A percentile compares a stretch with the other conserved stretches of the same genome.
Evolutionary conservation across 23 red algal genomes (phyloP).

Genomic region (Gracilaria domingensis): DNA sequence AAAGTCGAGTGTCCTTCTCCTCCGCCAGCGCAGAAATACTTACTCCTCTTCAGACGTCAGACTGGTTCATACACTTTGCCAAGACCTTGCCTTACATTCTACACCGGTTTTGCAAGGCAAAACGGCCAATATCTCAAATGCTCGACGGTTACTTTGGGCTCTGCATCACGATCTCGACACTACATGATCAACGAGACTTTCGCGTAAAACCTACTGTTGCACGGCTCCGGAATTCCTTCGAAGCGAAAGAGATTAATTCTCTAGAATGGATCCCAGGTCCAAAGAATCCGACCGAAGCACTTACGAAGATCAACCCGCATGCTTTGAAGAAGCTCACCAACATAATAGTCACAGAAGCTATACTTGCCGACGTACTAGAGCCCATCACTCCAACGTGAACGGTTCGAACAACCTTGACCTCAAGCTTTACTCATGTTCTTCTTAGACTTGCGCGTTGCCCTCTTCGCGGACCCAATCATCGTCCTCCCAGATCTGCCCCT

Average conservation of each 20-base stretch:
- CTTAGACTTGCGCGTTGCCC: too few relatives aligned
- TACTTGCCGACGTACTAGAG: not conserved
- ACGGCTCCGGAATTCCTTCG: conserved; percentile 12
- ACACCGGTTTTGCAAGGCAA: not conserved
- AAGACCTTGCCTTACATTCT: not conserved
- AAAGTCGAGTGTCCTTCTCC: conserved; percentile 32
- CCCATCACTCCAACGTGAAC: too few relatives aligned
- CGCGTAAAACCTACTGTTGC: conserved; percentile 7
- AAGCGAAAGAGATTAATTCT: not conserved
- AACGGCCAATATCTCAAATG: not conserved
- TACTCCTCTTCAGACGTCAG: not conserved
- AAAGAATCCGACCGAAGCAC: not conserved
- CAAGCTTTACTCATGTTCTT: too few relatives aligned
- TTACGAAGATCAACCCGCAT: not conserved
- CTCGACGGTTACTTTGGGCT: not conserved
- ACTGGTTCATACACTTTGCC: not conserved
- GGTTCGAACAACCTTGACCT: too few relatives aligned
- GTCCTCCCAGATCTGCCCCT: too few relatives aligned
- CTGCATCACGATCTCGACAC: not conserved
- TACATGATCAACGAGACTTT: conserved; percentile 10
- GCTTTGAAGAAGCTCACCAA: not conserved
- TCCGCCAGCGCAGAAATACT: conserved; percentile 1
- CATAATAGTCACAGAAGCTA: not conserved
- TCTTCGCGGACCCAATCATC: too few relatives aligned
- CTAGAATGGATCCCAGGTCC: not conserved